Evolutionary conservation across 2,329 filamentous ascomycete genomes (phyloP).

Genomic region (Penicillium sp.): DNA sequence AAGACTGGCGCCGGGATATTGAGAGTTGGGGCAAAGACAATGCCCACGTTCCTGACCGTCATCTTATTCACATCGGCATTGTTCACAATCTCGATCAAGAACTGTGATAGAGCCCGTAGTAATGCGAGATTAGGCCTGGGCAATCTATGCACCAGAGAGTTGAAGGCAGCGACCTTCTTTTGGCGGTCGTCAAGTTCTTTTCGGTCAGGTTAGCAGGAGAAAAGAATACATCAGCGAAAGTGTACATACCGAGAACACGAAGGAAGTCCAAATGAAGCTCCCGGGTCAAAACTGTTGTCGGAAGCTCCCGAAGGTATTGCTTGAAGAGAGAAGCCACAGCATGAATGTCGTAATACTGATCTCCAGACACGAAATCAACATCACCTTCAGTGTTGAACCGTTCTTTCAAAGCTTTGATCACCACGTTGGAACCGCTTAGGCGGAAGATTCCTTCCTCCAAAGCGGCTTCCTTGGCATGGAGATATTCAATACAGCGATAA

Average conservation of each 20-base stretch:
- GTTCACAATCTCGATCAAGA: slow-evolving; percentile 88
- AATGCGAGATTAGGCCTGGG: slow-evolving; percentile 78
- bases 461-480: slow-evolving; percentile 76
- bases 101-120: slow-evolving; percentile 79
- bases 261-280: slow-evolving; percentile 90
- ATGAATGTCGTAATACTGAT: slow-evolving; percentile 90
- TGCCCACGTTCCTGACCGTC: slow-evolving; percentile 95
- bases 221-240: background rate
- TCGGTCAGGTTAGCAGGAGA: slow-evolving; percentile 12
- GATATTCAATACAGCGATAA: slow-evolving; percentile 91
- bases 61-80: slow-evolving; percentile 93
- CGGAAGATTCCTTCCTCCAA: slow-evolving; percentile 94
- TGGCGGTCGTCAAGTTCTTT: slow-evolving; percentile 67
- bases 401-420: slow-evolving; percentile 86
- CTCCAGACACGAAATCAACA: slow-evolving; percentile 73
- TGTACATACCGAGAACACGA: slow-evolving; percentile 61
- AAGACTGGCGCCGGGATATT: slow-evolving; percentile 96
- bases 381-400: slow-evolving; percentile 93
- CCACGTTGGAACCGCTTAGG: slow-evolving; percentile 90
- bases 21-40: slow-evolving; percentile 94
- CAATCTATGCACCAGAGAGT: slow-evolving; percentile 73
- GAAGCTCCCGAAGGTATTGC: slow-evolving; percentile 87
- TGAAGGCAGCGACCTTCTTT: slow-evolving; percentile 74
- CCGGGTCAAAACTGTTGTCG: slow-evolving; percentile 83
- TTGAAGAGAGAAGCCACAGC: slow-evolving; percentile 93